A percentile compares a stretch with the other conserved stretches of the same genome.
Conservation (phyloP, 2,329 filamentous ascomycete species). For the Penicillium sclerotigenum region DNA sequence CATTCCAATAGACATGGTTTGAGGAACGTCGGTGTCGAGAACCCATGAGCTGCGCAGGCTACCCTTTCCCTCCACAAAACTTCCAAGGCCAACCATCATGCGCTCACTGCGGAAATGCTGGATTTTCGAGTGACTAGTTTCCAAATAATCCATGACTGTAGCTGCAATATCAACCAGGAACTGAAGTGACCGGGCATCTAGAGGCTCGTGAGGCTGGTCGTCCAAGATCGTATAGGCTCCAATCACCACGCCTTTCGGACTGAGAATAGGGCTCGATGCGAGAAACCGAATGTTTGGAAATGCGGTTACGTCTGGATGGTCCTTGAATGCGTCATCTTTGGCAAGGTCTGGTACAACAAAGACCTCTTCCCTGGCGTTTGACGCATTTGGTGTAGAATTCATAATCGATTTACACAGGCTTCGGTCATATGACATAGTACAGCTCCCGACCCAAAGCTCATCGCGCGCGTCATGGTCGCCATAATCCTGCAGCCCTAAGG, state of each 20-base stretch:
- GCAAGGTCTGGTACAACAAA: conserved; percentile 33
- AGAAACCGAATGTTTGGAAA: conserved; percentile 45
- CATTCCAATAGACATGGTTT: background rate
- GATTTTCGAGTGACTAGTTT: conserved; percentile 51
- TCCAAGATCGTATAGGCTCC: conserved; percentile 59
- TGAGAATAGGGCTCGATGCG: conserved; percentile 57
- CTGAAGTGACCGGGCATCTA: conserved; percentile 37
- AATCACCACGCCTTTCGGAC: conserved; percentile 53
- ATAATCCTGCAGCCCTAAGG: conserved; percentile 16
- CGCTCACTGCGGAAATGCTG: conserved; percentile 49
- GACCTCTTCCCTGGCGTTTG: background rate
- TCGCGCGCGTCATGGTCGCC: conserved; percentile 1
- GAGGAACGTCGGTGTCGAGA: background rate
- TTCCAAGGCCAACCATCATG: conserved; percentile 54
- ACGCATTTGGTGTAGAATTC: background rate
- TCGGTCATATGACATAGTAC: conserved; percentile 14
- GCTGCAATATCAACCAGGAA: conserved; percentile 49
- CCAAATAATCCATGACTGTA: conserved; percentile 57
- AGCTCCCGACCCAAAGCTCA: conserved; percentile 16
- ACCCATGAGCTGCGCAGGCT: conserved; percentile 17
- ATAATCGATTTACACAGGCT: conserved; percentile 12
- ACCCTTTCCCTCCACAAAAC: conserved; percentile 48
- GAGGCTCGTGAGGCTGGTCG: conserved; percentile 47
- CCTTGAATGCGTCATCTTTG: conserved; percentile 31
- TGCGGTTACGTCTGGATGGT: conserved; percentile 28